Conservation (phyloP, 257 asterid genomes). For the Phtheirospermum japonicum region DNA sequence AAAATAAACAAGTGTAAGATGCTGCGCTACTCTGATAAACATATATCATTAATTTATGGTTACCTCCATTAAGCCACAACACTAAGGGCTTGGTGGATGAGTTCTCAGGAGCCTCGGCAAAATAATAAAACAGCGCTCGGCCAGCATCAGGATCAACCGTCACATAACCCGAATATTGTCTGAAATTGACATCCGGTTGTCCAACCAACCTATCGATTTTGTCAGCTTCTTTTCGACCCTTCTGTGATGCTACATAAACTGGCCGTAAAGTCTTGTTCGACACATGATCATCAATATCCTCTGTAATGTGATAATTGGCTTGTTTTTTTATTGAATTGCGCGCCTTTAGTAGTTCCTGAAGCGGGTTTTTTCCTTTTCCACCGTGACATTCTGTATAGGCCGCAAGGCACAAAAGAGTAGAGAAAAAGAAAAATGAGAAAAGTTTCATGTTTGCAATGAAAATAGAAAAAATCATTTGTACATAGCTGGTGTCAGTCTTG, state of each 20-base stretch:
- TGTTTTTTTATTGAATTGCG: background rate
- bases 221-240: background rate
- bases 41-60: background rate
- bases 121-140: background rate
- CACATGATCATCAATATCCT: too few relatives aligned
- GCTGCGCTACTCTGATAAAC: too few relatives aligned
- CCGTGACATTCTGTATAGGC: background rate
- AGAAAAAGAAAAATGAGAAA: background rate
- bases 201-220: background rate
- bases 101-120: background rate
- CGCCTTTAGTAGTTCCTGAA: background rate
- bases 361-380: background rate
- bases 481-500: too few relatives aligned
- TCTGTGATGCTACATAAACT: background rate
- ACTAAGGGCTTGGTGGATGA: background rate
- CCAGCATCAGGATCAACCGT: background rate
- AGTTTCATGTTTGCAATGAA: background rate
- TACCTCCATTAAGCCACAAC: conserved; percentile 4
- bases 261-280: background rate
- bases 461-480: too few relatives aligned
- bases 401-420: background rate
- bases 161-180: background rate
- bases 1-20: too few relatives aligned
- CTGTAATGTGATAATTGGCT: too few relatives aligned
- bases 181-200: background rate